Evolutionary conservation across 2,329 filamentous ascomycete genomes (phyloP).

Genomic region (Zelopaecilomyces penicillatus): DNA sequence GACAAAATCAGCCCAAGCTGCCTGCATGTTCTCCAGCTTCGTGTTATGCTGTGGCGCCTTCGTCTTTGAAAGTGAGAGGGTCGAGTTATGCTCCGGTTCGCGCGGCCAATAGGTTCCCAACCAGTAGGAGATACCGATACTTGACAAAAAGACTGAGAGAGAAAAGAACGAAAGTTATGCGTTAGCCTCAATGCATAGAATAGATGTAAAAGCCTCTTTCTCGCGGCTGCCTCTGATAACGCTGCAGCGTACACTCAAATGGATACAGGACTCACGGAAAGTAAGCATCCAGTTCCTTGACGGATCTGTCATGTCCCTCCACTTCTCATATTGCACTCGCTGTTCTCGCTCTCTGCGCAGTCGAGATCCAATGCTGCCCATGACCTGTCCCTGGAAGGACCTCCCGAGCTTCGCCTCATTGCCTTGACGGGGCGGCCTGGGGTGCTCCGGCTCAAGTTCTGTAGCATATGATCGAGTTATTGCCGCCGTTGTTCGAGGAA

Average conservation of each 20-base stretch:
- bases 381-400: slow-evolving; percentile 51
- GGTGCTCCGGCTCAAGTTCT: slow-evolving; percentile 27
- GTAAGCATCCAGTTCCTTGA: slow-evolving; percentile 43
- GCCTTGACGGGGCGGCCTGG: slow-evolving; percentile 19
- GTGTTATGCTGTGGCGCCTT: slow-evolving; percentile 48
- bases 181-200: too few relatives aligned
- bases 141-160: slow-evolving; percentile 41
- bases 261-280: slow-evolving; percentile 36
- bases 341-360: slow-evolving; percentile 47
- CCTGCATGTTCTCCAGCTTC: slow-evolving; percentile 55
- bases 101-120: slow-evolving; percentile 48
- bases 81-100: slow-evolving; percentile 45
- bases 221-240: too few relatives aligned
- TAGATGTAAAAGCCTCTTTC: too few relatives aligned
- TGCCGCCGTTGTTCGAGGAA: slow-evolving; percentile 12
- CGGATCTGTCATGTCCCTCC: slow-evolving; percentile 31
- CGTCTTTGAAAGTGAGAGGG: slow-evolving; percentile 46
- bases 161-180: neutral
- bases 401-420: slow-evolving; percentile 31
- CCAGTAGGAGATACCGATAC: slow-evolving; percentile 47
- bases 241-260: neutral
- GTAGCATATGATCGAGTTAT: slow-evolving; percentile 24
- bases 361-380: slow-evolving; percentile 48
- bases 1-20: slow-evolving; percentile 61
- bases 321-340: slow-evolving; percentile 39